These are phyloP conservation scores for Alternaria triticina DNA, from an alignment of 2,329 filamentous ascomycete genomes.

Conservation along the genomic window DNA sequence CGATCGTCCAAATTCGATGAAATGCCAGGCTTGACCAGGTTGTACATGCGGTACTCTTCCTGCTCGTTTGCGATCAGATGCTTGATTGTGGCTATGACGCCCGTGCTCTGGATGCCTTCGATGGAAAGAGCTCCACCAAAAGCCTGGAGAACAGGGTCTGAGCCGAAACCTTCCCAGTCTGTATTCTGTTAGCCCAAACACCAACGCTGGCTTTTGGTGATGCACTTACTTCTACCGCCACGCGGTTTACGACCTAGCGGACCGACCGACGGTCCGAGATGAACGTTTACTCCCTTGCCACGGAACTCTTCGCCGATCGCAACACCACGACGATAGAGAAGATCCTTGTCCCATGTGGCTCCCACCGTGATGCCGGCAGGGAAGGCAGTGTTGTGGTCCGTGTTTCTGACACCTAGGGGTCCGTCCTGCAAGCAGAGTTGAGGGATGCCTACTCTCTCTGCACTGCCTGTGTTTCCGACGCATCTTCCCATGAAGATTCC, in stretches of 20 bases:
- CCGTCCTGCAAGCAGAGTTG: slow-evolving; percentile 70
- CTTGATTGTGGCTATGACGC: slow-evolving; percentile 74
- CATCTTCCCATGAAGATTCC: slow-evolving; percentile 75
- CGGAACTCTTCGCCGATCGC: slow-evolving; percentile 74
- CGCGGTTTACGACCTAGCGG: slow-evolving; percentile 67
- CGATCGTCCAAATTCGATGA: slow-evolving; percentile 74
- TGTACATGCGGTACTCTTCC: slow-evolving; percentile 57
- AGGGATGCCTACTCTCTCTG: slow-evolving; percentile 72
- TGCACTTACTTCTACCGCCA: slow-evolving; percentile 64
- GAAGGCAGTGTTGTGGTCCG: slow-evolving; percentile 78
- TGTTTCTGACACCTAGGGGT: slow-evolving; percentile 73
- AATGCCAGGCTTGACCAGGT: slow-evolving; percentile 41
- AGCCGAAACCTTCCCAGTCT: slow-evolving; percentile 75
- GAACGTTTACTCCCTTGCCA: slow-evolving; percentile 75
- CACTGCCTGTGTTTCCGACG: slow-evolving; percentile 78
- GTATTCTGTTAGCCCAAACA: slow-evolving; percentile 6
- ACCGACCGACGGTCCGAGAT: slow-evolving; percentile 73
- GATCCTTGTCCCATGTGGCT: slow-evolving; percentile 75
- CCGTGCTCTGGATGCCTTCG: slow-evolving; percentile 72
- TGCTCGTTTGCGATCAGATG: slow-evolving; percentile 81
- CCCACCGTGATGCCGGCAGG: slow-evolving; percentile 79
- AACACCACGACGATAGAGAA: slow-evolving; percentile 72
- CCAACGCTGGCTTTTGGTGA: neutral
- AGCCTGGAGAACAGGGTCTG: slow-evolving; percentile 73
- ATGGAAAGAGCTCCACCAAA: slow-evolving; percentile 80